Evolutionary conservation across 2,329 filamentous ascomycete genomes (phyloP).

Genomic region (Sclerotinia sclerotiorum): DNA sequence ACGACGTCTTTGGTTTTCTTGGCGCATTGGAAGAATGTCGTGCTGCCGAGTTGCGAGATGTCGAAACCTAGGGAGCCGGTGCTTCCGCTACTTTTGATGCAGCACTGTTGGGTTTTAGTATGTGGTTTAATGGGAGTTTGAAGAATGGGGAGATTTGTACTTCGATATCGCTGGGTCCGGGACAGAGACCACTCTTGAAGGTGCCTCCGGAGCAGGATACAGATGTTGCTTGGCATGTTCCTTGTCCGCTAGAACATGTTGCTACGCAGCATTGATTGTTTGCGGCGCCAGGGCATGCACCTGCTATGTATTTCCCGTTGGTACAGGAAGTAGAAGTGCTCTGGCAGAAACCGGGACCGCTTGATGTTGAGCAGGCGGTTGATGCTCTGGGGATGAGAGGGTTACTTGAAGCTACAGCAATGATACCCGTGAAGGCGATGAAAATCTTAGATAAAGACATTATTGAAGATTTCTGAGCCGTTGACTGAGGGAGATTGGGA

Average conservation of each 20-base stretch:
- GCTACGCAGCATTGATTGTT: slow-evolving; percentile 32
- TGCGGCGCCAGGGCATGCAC: slow-evolving; percentile 28
- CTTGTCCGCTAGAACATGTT: slow-evolving; percentile 26
- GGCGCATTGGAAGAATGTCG: slow-evolving; percentile 29
- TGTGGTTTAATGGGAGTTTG: no score
- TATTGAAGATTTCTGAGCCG: no score
- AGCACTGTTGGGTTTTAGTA: slow-evolving; percentile 25
- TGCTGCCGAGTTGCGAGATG: slow-evolving; percentile 25
- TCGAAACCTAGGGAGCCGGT: slow-evolving; percentile 25
- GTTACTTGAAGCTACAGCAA: slow-evolving; percentile 8
- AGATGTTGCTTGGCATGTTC: slow-evolving; percentile 27
- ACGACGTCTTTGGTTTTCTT: slow-evolving; percentile 27
- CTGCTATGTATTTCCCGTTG: slow-evolving; percentile 22
- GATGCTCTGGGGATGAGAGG: slow-evolving; percentile 23
- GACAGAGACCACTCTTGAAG: slow-evolving; percentile 27
- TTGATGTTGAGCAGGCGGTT: slow-evolving; percentile 25
- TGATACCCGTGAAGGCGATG: background rate
- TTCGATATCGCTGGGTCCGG: slow-evolving; percentile 28
- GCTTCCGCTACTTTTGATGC: slow-evolving; percentile 21
- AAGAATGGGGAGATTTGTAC: background rate
- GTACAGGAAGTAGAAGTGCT: slow-evolving; percentile 26
- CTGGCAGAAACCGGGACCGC: slow-evolving; percentile 27
- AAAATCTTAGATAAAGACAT: slow-evolving; percentile 2
- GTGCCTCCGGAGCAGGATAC: slow-evolving; percentile 26
- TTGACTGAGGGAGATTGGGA: no score